phyloP scores from a whole-genome alignment of 176 grass and related monocot species.

The Tillandsia fasciculata region DNA sequence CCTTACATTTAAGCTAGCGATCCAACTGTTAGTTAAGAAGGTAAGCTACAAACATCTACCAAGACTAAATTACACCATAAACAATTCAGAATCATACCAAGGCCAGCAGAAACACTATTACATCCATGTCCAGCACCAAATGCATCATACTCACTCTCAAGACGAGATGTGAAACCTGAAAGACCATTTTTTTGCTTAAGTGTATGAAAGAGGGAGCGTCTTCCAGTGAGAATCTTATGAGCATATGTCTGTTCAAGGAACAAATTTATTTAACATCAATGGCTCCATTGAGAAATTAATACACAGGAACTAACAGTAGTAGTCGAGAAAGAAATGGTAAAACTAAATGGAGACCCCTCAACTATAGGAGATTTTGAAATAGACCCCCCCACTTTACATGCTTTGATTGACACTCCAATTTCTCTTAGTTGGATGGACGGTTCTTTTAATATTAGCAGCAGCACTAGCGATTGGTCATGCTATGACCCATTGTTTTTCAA shows the following conservation, averaged over 20 bases:
- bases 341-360: too few species aligned
- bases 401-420: too few species aligned
- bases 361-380: too few species aligned
- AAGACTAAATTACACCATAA: not conserved
- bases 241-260: conserved; percentile 51
- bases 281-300: not conserved
- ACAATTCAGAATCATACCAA: conserved; percentile 30
- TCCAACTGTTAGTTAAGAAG: too few species aligned
- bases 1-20: too few species aligned
- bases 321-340: not conserved
- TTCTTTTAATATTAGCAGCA: too few species aligned
- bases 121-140: conserved; percentile 76
- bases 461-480: too few species aligned
- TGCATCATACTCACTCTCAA: conserved; percentile 65
- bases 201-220: conserved; percentile 50
- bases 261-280: conserved; percentile 3
- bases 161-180: conserved; percentile 64
- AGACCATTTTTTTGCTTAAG: conserved; percentile 53
- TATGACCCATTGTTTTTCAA: too few species aligned
- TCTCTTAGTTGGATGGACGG: too few species aligned
- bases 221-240: conserved; percentile 82
- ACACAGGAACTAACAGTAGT: not conserved
- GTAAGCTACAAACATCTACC: not conserved
- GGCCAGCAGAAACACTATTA: conserved; percentile 70
- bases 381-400: too few species aligned